Evolutionary conservation across 2,329 filamentous ascomycete genomes (phyloP).

Genomic region (Pestalotiopsis sp.): DNA sequence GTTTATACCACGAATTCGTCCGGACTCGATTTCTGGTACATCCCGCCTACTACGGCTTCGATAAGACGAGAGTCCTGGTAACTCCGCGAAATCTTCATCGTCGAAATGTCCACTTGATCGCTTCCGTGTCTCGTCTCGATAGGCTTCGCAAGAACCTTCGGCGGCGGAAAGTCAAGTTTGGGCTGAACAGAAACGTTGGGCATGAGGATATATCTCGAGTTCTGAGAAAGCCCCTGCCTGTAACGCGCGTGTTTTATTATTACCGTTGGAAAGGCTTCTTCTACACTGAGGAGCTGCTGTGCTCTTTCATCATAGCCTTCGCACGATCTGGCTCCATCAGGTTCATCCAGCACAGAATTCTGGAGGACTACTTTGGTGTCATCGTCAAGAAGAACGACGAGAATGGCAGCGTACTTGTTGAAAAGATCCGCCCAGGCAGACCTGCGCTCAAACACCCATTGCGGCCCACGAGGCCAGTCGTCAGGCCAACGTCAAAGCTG

Average conservation of each 20-base stretch:
- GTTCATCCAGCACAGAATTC: constrained; percentile 33
- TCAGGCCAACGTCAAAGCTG: constrained; percentile 58
- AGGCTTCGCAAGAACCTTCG: constrained; percentile 20
- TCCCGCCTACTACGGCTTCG: constrained; percentile 48
- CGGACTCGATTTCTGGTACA: constrained; percentile 50
- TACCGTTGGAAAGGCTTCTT: constrained; percentile 28
- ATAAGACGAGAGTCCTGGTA: constrained; percentile 42
- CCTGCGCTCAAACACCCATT: constrained; percentile 7
- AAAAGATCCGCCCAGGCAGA: not conserved
- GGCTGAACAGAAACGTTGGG: constrained; percentile 29
- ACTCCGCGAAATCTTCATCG: constrained; percentile 41
- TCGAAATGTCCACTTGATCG: not conserved
- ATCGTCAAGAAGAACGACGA: constrained; percentile 14
- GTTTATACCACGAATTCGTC: constrained; percentile 47
- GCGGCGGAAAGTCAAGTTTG: constrained; percentile 26
- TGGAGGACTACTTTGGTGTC: constrained; percentile 32
- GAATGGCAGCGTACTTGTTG: not conserved
- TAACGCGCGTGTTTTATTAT: constrained; percentile 32
- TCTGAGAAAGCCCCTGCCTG: constrained; percentile 29
- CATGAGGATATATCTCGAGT: constrained; percentile 32
- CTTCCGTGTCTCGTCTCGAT: constrained; percentile 22
- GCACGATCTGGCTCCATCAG: constrained; percentile 39
- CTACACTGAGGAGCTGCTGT: constrained; percentile 42
- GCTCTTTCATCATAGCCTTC: constrained; percentile 44
- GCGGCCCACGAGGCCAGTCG: not conserved